Conservation (phyloP, 1,284 basidiomycete genomes). For the Cutaneotrichosporon cyanovorans region DNA sequence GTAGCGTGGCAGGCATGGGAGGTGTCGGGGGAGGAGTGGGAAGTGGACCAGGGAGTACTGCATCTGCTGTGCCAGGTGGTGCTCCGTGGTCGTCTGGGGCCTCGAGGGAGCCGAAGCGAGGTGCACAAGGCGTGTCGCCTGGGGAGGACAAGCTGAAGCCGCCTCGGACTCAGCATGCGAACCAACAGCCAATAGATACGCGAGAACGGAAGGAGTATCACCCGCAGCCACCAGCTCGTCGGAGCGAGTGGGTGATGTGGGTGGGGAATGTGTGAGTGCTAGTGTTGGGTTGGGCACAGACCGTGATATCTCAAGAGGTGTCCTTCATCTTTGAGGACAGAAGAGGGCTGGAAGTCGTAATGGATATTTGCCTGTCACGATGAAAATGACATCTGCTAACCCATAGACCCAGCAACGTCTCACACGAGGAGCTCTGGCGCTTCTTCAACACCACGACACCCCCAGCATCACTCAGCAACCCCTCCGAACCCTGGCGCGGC, state of each 20-base stretch:
- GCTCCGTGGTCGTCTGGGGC: neutral
- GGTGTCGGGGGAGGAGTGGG: neutral
- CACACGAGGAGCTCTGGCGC: conserved; percentile 77
- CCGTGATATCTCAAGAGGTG: too few relatives aligned
- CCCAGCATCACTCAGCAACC: conserved; percentile 13
- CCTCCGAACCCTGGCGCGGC: conserved; percentile 49
- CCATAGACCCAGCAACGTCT: conserved; percentile 56
- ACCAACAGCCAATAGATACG: neutral
- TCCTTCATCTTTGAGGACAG: too few relatives aligned
- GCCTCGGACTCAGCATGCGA: too few relatives aligned
- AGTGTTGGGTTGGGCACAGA: neutral
- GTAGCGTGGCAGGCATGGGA: too few relatives aligned
- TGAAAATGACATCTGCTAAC: too few relatives aligned
- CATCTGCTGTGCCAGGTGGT: neutral
- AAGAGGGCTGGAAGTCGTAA: too few relatives aligned
- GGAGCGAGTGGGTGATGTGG: conserved; percentile 96
- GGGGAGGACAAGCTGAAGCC: neutral
- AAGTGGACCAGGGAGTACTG: neutral
- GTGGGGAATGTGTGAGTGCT: conserved; percentile 45
- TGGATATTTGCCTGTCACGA: too few relatives aligned
- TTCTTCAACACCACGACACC: conserved; percentile 59
- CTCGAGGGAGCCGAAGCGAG: neutral
- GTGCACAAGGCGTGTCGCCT: neutral
- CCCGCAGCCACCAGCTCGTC: conserved; percentile 50
- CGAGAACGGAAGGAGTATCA: conserved; percentile 43